Evolutionary conservation across 2,329 filamentous ascomycete species (phyloP).

Genomic region (Septoria petroselini): DNA sequence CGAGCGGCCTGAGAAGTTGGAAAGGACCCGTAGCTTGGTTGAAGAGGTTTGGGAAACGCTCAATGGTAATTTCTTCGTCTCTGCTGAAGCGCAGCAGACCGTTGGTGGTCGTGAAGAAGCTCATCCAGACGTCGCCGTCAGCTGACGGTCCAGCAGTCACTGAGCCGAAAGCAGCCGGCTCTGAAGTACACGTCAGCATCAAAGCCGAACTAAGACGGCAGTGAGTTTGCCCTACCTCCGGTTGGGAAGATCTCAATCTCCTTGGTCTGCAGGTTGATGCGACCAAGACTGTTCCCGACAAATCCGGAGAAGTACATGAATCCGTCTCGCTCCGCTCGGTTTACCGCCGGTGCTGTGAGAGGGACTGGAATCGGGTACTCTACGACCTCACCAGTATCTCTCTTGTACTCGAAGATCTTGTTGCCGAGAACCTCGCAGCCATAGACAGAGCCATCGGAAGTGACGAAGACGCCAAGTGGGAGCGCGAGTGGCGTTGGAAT

Average conservation of each 20-base stretch:
- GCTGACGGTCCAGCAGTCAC: conserved; percentile 22
- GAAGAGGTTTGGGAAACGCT: conserved; percentile 16
- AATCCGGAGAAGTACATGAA: conserved; percentile 28
- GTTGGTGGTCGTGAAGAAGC: conserved; percentile 21
- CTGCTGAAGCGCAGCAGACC: conserved; percentile 12
- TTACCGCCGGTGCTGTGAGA: conserved; percentile 25
- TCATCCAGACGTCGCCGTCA: conserved; percentile 25
- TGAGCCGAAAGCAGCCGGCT: conserved; percentile 17
- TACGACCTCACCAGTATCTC: conserved; percentile 20
- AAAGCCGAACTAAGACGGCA: background rate
- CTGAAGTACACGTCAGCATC: background rate
- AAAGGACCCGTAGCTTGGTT: background rate
- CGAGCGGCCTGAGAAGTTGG: background rate
- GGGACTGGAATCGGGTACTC: conserved; percentile 23
- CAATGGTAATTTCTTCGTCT: conserved; percentile 15
- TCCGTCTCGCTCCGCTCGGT: conserved; percentile 25
- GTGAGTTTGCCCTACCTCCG: background rate
- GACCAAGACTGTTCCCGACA: conserved; percentile 25
- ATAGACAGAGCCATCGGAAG: conserved; percentile 20
- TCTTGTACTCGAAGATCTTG: conserved; percentile 22
- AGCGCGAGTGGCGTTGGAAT: conserved; percentile 20
- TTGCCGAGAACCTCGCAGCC: conserved; percentile 22
- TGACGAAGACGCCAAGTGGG: conserved; percentile 24
- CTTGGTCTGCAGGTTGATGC: conserved; percentile 25
- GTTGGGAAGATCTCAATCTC: conserved; percentile 26